Percentiles rank a stretch among this genome's conserved stretches.
phyloP scores from a whole-genome alignment of 768 basidiomycete species.

The Pleurotus pulmonarius region DNA sequence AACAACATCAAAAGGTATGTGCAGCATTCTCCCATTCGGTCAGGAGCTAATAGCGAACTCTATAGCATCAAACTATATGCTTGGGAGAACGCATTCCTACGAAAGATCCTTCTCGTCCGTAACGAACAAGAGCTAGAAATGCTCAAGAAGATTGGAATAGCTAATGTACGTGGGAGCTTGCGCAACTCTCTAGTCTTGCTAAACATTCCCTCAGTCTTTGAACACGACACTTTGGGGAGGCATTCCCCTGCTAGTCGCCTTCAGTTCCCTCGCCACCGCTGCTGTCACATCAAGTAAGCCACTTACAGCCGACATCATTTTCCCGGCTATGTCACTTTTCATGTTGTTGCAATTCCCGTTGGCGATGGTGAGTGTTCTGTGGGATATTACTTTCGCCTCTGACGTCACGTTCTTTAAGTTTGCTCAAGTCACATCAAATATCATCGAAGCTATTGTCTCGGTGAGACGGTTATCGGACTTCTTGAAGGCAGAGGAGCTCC shows the following conservation, averaged over 20 bases:
- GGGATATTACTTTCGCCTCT: constrained; percentile 1
- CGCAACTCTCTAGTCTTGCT: constrained; percentile 30
- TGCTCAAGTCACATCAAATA: constrained; percentile 68
- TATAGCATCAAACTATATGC: constrained; percentile 86
- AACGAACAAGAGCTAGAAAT: constrained; percentile 81
- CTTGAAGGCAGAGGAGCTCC: constrained; percentile 75
- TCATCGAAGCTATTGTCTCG: constrained; percentile 86
- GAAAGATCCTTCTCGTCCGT: constrained; percentile 72
- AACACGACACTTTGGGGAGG: constrained; percentile 47
- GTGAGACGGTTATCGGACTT: constrained; percentile 75
- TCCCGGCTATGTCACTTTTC: constrained; percentile 92
- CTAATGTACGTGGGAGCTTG: constrained; percentile 41
- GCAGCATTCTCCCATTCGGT: not conserved
- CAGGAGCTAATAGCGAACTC: not conserved
- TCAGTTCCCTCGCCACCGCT: constrained; percentile 78
- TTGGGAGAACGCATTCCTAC: constrained; percentile 91
- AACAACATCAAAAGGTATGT: constrained; percentile 80
- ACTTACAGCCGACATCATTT: constrained; percentile 87
- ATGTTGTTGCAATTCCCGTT: constrained; percentile 86
- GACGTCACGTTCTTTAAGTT: constrained; percentile 37
- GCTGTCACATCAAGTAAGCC: constrained; percentile 59
- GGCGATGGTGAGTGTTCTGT: constrained; percentile 54
- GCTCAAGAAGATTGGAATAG: constrained; percentile 79
- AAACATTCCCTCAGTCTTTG: constrained; percentile 29
- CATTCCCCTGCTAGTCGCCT: constrained; percentile 69